Conservation (phyloP, 148 eudicot species). For the Drosera capensis region DNA sequence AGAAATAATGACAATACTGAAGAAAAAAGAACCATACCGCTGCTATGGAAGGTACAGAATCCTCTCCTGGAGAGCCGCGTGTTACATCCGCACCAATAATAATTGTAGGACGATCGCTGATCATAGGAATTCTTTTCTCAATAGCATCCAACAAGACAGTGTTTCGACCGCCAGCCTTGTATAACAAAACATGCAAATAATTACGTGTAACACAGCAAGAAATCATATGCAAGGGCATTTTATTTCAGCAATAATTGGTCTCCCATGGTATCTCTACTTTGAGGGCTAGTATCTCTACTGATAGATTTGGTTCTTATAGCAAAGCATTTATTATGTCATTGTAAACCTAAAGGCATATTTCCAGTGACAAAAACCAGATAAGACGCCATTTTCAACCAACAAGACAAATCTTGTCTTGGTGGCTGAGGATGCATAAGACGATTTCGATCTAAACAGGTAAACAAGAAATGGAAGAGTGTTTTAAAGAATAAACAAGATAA, state of each 20-base stretch:
- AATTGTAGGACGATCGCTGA: slow-evolving; percentile 50
- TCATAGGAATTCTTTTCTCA: slow-evolving; percentile 19
- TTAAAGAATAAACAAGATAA: background rate
- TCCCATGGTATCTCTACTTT: no score
- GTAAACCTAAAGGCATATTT: no score
- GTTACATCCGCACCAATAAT: slow-evolving; percentile 94
- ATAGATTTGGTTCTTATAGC: no score
- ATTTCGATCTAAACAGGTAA: background rate
- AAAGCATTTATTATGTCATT: no score
- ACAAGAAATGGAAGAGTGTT: background rate
- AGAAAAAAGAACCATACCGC: slow-evolving; percentile 31
- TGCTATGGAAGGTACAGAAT: slow-evolving; percentile 69
- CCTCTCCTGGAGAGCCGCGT: slow-evolving; percentile 83
- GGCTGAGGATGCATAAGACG: no score
- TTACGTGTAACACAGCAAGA: no score
- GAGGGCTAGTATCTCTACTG: no score
- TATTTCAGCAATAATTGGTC: background rate
- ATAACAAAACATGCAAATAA: slow-evolving; percentile 1
- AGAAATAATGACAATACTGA: background rate
- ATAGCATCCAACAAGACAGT: slow-evolving; percentile 27
- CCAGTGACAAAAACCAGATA: no score
- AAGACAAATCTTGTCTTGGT: no score
- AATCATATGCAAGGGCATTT: background rate
- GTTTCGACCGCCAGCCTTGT: slow-evolving; percentile 69
- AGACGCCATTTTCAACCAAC: no score